Base-by-base conservation (phyloP, 768 basidiomycete genomes). In the Gymnopilus junonius region DNA sequence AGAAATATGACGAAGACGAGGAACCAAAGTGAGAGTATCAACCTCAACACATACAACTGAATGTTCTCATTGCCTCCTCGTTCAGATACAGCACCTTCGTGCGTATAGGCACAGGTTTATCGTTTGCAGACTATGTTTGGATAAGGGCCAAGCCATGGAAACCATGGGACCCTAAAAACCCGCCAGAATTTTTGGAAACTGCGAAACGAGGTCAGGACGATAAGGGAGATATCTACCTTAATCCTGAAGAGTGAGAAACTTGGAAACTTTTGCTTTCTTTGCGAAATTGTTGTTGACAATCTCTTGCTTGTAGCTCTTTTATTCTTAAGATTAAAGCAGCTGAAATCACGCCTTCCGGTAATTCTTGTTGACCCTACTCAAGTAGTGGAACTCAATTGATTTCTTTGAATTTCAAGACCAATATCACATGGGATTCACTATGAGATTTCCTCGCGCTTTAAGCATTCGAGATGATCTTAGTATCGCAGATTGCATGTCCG, bases 251-350 rank as follows among this genome's bases (percentile, higher is more conserved):
- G 96, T 53, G 21, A 58, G 34, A 11, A 11, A 12, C 55, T 15
- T 32, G 7, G 8, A 20, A 31, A 53, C 14, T 6, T 31, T 17
- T 42, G 43, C 23, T 20, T n/a, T 17, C 21, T 39, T n/a, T 31
- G 31, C 29, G 55, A 34, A 50, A 61, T 12, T 23, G n/a, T n/a
- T 43, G 32, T 62, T 55, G 15, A 45, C 10, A 25, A 8, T 40
- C 25, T 32, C 58, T 55, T 25, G 37, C n/a, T 50, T 29, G 14
- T 63, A 97, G 96, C 67, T 97, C 97, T 0, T 99, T 99, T 74
- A 91, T 98, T 35, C 63, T 99, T 67, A 92, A 92, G 69, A 86
- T 99, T 59, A 99, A 99, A 76, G 97, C 94, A 0, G 93, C 96
- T 0, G 95, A 98, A 73, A 93, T 99, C 56, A 88, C 88, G 2